These are phyloP conservation scores for Leptographium galeiforme DNA, from an alignment of 2,329 filamentous ascomycete genomes.

Conservation along the genomic window DNA sequence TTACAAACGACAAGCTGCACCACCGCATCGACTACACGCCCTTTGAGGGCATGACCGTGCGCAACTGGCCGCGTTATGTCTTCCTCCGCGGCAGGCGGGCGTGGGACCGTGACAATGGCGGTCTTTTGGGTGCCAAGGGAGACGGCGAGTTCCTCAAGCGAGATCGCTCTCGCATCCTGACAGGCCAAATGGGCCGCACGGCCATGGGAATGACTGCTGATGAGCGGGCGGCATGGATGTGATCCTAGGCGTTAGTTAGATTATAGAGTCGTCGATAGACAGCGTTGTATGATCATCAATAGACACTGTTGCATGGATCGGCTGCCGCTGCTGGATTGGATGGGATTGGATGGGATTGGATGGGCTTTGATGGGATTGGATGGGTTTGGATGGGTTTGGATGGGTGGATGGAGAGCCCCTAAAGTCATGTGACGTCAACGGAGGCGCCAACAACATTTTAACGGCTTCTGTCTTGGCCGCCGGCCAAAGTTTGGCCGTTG, in stretches of 20 bases:
- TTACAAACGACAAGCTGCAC: constrained; percentile 36
- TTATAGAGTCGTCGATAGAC: no score
- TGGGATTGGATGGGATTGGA: no score
- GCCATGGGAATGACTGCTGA: constrained; percentile 7
- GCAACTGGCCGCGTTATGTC: constrained; percentile 48
- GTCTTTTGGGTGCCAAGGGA: constrained; percentile 32
- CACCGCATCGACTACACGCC: constrained; percentile 51
- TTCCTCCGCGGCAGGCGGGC: constrained; percentile 43
- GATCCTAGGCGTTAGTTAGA: neutral
- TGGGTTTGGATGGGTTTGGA: no score
- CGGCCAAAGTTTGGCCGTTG: no score
- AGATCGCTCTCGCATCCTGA: constrained; percentile 9
- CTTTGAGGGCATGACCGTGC: constrained; percentile 41
- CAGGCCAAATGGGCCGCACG: constrained; percentile 10
- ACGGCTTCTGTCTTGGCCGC: no score
- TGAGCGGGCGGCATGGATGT: constrained; percentile 10
- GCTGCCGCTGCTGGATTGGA: no score
- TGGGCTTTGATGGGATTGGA: no score
- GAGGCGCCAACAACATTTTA: no score
- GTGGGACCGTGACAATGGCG: constrained; percentile 39
- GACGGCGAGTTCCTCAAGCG: constrained; percentile 35
- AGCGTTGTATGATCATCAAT: no score
- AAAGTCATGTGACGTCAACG: no score
- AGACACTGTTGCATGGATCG: no score
- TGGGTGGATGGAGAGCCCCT: no score